Evolutionary conservation across 1,284 basidiomycete species (phyloP).

Genomic region (Hortiboletus rubellus): DNA sequence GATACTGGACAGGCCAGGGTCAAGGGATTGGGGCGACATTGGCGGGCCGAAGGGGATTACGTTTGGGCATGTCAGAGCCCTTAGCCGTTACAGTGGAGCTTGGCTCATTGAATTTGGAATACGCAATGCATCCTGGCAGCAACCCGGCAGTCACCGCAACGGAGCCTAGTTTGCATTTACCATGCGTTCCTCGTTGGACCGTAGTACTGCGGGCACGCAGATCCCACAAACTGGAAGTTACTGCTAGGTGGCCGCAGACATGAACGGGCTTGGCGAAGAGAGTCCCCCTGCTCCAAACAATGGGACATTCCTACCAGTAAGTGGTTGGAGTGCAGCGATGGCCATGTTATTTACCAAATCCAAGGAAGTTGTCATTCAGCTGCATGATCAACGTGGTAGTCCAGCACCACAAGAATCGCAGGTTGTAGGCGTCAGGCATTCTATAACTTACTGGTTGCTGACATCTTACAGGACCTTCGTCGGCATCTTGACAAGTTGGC

Average conservation of each 20-base stretch:
- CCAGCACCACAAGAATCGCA: slow-evolving; percentile 1
- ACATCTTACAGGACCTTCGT: slow-evolving; percentile 16
- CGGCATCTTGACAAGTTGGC: slow-evolving; percentile 9
- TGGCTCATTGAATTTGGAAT: neutral
- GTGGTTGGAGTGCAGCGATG: neutral
- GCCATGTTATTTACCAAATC: slow-evolving; percentile 8
- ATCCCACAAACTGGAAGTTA: neutral
- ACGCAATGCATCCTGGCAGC: neutral
- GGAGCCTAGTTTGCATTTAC: neutral
- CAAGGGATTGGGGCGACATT: neutral
- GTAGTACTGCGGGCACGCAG: neutral
- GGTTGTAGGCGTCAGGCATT: neutral
- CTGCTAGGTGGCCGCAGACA: slow-evolving; percentile 4
- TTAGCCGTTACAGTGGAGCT: neutral
- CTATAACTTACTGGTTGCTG: neutral
- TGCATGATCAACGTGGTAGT: neutral
- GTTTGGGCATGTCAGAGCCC: neutral
- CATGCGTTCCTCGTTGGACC: slow-evolving; percentile 9
- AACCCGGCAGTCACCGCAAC: too few relatives aligned
- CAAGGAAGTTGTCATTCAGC: slow-evolving; percentile 9
- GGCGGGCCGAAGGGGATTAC: neutral
- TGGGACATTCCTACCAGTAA: slow-evolving; percentile 9
- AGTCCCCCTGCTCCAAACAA: neutral
- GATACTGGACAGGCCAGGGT: neutral
- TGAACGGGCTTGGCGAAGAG: neutral